Base-by-base conservation (phyloP, 768 basidiomycete species). In the Pholiota molesta region DNA sequence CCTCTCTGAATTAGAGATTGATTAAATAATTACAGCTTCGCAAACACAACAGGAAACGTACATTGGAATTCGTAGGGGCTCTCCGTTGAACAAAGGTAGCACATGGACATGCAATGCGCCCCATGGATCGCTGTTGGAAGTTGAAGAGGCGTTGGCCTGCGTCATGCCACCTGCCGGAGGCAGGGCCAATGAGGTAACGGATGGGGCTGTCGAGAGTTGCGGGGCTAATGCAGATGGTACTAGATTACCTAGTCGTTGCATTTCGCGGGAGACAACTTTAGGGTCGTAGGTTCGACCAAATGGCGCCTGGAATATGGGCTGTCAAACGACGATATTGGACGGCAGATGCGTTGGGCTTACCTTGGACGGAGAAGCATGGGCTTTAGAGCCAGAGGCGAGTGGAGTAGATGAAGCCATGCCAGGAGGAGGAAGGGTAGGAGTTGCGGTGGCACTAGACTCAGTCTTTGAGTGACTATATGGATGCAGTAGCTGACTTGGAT, bases 1-100 rank as follows among this genome's bases (percentile, higher is more conserved):
- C 94, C 78, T 97, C 95, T 68, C 91, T 93, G 70, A 39, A 28
- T 54, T 44, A 51, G 19, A 45, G 57, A 21, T 55, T 42, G 55
- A 52, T 62, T 35, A 66, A 65, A 42, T 8, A 53, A 7, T 33
- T 31, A 19, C 31, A 42, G 52, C 23, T 52, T 44, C 31, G 31
- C 9, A 5, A 19, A 51, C 21, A 29, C 1, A 54, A 49, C 14
- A 33, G 26, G 26, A 55, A 17, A 76, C 86, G 69, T 68, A 90
- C 91, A 98, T 94, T 23, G 94, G 90, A 55, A 90, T 84, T 62
- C 88, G 83, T 19, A 98, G 81, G 2, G 91, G 89, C 69, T 95
- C 92, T 37, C 94, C 92, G 55, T 96, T 96, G 79, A 98, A 98
- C 4, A 97, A 75, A 1, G 95, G 95, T 3, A 98, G 78, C 35